Base-by-base conservation (phyloP, 192 early-diverging fungal species). In the Funneliformis mosseae region DNA sequence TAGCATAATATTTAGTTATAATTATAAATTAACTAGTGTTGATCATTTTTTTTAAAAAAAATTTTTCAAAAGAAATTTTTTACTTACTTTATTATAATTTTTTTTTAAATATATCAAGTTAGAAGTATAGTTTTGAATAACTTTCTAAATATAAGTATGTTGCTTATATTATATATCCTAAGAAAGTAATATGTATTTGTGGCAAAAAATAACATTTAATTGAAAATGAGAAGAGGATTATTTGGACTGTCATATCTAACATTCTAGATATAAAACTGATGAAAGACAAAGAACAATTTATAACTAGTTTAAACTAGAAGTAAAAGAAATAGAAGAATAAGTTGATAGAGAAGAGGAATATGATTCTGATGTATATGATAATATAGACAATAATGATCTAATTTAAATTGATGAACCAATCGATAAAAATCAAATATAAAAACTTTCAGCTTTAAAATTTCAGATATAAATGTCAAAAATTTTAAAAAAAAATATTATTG, bases 111-210 rank as follows among this genome's bases (percentile, higher is more conserved):
- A 33, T 33, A 3, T 3, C 33, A 33, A 33, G 3, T n/a, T 63
- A 9, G 62, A 63, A 63, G 10, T 4, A 63, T 23, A n/a, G 18
- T n/a, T n/a, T n/a, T n/a, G n/a, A 63, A 63, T 7, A 4, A 23
- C 25, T 63, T n/a, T 14, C n/a, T 8, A 63, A 63, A 4, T 9
- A 63, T 23, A 63, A 63, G 10, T 10, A n/a, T 10, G 12, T 14
- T 63, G 62, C n/a, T 63, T n/a, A 8, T 8, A 63, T 63, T n/a
- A 63, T 63, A 8, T 1, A 63, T 63, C n/a, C n/a, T 1, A 63
- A 63, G 25, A 63, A 63, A 23, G 62, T 63, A n/a, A 23, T 63
- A n/a, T 63, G 62, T 23, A 63, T 63, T n/a, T 63, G 62, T 63
- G n/a, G n/a, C 1, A 63, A 63, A 63, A n/a, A n/a, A 63, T 63